A percentile compares a stretch with the other conserved stretches of the same genome.
Conservation (phyloP, 257 asterid genomes). For the Nyctanthes arbortristis region DNA sequence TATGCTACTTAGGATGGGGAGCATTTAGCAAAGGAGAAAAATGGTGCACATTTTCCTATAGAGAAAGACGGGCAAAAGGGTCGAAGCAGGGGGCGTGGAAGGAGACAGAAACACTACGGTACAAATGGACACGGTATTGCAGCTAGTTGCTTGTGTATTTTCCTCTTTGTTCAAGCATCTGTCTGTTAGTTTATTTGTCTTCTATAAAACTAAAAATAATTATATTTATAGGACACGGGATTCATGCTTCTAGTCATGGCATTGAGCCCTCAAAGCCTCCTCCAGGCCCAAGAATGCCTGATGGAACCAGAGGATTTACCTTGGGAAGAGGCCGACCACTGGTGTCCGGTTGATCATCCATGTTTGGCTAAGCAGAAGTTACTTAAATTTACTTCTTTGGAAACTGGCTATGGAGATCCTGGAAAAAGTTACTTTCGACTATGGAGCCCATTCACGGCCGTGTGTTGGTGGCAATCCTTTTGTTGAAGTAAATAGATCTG, state of each 20-base stretch:
- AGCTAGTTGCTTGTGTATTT: constrained; percentile 1
- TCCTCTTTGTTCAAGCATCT: background rate
- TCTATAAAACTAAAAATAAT: background rate
- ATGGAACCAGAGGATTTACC: constrained; percentile 88
- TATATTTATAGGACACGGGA: constrained; percentile 57
- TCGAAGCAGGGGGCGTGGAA: constrained; percentile 73
- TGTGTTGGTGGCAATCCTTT: constrained; percentile 27
- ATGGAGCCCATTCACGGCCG: constrained; percentile 6
- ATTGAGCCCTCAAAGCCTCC: constrained; percentile 83
- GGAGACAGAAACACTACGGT: constrained; percentile 61
- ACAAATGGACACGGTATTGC: constrained; percentile 72
- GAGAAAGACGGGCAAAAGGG: constrained; percentile 61
- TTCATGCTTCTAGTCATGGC: constrained; percentile 42
- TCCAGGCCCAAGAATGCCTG: constrained; percentile 99
- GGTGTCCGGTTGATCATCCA: constrained; percentile 31
- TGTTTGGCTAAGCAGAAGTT: constrained; percentile 9
- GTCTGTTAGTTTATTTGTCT: background rate
- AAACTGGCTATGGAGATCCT: background rate
- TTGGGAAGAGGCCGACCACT: constrained; percentile 86
- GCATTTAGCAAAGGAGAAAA: constrained; percentile 47
- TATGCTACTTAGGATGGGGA: constrained; percentile 50
- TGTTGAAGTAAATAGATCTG: constrained; percentile 24
- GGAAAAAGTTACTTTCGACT: too few relatives aligned
- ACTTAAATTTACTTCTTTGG: background rate
- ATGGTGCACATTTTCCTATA: constrained; percentile 44